Base-by-base conservation (phyloP, 345 rosid species). In the Psidium friedrichsthalianum region DNA sequence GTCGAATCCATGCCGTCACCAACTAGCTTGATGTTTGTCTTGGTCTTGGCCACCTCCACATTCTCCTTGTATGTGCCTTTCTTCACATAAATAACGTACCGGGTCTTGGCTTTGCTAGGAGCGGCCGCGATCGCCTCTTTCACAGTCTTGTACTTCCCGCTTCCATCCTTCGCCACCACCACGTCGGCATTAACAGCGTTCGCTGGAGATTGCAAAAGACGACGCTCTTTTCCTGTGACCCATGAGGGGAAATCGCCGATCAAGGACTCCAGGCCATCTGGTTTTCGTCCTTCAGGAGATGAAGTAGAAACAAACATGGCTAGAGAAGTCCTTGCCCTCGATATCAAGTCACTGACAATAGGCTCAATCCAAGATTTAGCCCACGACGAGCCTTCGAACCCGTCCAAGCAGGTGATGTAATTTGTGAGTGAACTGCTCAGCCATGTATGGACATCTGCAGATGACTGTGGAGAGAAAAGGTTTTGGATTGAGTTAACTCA, bases 361-460 rank as follows among this genome's bases (percentile, higher is more conserved):
- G 88, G 87, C 55, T 89, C 64, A 89, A 93, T 69, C 47, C 3
- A 69, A 32, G 78, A 69, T 18, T 69, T 89, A 87, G 86, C 83
- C 40, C 82, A 83, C 25, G 82, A 87, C 21, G 90, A 61, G 76
- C 85, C 93, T 10, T 84, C 83, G 1, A 91, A 88, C 82, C 95
- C 93, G 54, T 96, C 99, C 51, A 90, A 85, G 87, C 99, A 96
- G 11, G 98, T 96, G 93, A 92, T 90, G 56, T 94, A 94, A 87
- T 95, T 96, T 16, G 98, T 94, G 84, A 96, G 91, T 29, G 94
- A 93, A 44, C 93, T 87, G 87, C 99, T 95, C 82, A 96, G 89
- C 99, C 99, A 96, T 44, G 95, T 84, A 69, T 94, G 92, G 8
- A 92, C 95, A 84, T 94, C 93, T 15, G 89, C 87, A 82, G 83